Evolutionary conservation across 192 early-diverging fungal species (phyloP).

Genomic region (Coemansia aciculifera): DNA sequence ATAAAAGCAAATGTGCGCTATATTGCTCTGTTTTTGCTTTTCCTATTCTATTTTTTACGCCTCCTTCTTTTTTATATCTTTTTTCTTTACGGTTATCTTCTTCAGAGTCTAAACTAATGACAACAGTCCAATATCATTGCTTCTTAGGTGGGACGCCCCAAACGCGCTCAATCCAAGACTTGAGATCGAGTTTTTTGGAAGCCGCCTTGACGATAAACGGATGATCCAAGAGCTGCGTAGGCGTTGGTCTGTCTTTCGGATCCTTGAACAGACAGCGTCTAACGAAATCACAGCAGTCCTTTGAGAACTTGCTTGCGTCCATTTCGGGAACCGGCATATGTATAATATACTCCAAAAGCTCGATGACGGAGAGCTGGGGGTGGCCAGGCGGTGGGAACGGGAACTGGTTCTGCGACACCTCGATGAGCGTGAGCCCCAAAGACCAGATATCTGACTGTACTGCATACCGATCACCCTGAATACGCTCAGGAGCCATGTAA

Average conservation of each 20-base stretch:
- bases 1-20: neutral
- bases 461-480: constrained; percentile 84
- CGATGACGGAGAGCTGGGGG: constrained; percentile 79
- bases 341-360: constrained; percentile 90
- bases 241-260: constrained; percentile 65
- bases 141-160: constrained; percentile 57
- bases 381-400: constrained; percentile 86
- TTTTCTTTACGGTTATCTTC: neutral
- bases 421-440: constrained; percentile 88
- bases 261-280: constrained; percentile 70
- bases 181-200: constrained; percentile 62
- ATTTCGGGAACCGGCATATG: constrained; percentile 83
- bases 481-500: constrained; percentile 98
- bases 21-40: neutral
- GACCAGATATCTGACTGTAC: constrained; percentile 98
- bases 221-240: constrained; percentile 65
- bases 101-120: neutral
- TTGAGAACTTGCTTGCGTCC: constrained; percentile 54
- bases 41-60: neutral
- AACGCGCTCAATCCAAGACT: constrained; percentile 70
- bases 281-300: constrained; percentile 55
- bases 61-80: neutral
- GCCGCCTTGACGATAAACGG: constrained; percentile 67
- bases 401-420: constrained; percentile 89
- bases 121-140: neutral